Evolutionary conservation across 2,329 filamentous ascomycete genomes (phyloP).

Genomic region (Simplicillium sp.): DNA sequence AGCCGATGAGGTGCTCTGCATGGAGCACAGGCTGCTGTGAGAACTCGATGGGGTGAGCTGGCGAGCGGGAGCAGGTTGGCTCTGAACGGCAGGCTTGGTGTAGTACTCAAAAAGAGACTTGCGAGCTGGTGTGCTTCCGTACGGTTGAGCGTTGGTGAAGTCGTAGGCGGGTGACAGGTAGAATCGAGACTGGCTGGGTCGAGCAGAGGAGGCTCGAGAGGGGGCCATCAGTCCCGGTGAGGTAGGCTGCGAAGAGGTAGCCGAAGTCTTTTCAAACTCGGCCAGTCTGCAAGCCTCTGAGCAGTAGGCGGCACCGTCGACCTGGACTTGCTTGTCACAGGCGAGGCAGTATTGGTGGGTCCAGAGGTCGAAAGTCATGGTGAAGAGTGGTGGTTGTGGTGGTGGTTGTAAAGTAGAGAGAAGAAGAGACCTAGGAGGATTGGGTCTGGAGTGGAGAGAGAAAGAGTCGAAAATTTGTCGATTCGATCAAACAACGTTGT

Average conservation of each 20-base stretch:
- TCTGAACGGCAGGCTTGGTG: constrained; percentile 14
- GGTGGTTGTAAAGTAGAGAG: neutral
- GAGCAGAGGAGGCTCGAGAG: constrained; percentile 7
- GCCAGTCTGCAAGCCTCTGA: constrained; percentile 84
- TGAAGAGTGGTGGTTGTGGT: constrained; percentile 16
- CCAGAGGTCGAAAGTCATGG: constrained; percentile 57
- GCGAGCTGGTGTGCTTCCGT: constrained; percentile 38
- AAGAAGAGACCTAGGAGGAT: too few relatives aligned
- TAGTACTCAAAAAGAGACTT: constrained; percentile 17
- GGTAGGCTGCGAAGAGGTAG: constrained; percentile 46
- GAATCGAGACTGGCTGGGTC: constrained; percentile 35
- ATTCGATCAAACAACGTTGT: too few relatives aligned
- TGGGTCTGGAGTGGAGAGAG: neutral
- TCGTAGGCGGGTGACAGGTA: constrained; percentile 67
- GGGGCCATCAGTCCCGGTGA: constrained; percentile 39
- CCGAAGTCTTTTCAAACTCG: constrained; percentile 68
- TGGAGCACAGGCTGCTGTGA: constrained; percentile 74
- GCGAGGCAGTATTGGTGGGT: constrained; percentile 87
- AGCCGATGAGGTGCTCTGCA: constrained; percentile 51
- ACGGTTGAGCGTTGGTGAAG: constrained; percentile 56
- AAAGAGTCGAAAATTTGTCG: too few relatives aligned
- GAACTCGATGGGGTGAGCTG: constrained; percentile 64
- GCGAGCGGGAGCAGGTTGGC: constrained; percentile 18
- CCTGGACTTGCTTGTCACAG: constrained; percentile 73
- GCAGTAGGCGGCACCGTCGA: constrained; percentile 75